Base-by-base conservation (phyloP, 2,329 filamentous ascomycete species). In the Alternaria alternata region DNA sequence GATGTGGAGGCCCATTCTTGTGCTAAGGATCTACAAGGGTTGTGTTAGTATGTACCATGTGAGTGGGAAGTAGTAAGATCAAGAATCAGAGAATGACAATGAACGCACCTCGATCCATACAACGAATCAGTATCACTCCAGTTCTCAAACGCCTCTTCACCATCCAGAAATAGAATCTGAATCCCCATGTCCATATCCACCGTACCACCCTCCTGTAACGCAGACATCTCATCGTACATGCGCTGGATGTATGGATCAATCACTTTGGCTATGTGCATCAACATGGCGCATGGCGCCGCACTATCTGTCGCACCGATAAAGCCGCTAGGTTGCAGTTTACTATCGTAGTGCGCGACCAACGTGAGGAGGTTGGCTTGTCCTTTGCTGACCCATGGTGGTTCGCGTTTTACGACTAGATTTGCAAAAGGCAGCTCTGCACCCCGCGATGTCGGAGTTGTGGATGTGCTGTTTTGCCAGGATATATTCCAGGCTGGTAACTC, bases 221-320 rank as follows among this genome's bases (percentile, higher is more conserved):
- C 85, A 65, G 87, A 78, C 87, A 94, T 92, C 32, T 84, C 85
- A 30, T 87, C 85, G 92, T 95, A 98, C 80, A 94, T 96, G 74
- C 85, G 86, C 30, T 89, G 91, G 75, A 98, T 80, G 3, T 91
- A 92, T 1, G 82, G 84, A 72, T 98, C 94, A 46, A 99, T 87
- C 64, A 88, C 91, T 66, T 89, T 85, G 63, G 94, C 92, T 12
- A 90, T 88, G 76, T 97, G 92, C 87, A 99, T 86, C 59, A 99
- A 84, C 85, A 98, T 93, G 0, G 95, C 95, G 78, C 94, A 98
- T 9, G 95, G 94, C 18, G 92, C 95, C 1, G 95, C 95, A 70
- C 93, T 97, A 75, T 99, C 95, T 14, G 88, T 96, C 0, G 94
- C 95, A 0, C 95, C 95, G 59, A 99, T 91, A 76, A 99, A 99